phyloP scores from a whole-genome alignment of 176 grass and related monocot genomes.

The Oryza meyeriana region DNA sequence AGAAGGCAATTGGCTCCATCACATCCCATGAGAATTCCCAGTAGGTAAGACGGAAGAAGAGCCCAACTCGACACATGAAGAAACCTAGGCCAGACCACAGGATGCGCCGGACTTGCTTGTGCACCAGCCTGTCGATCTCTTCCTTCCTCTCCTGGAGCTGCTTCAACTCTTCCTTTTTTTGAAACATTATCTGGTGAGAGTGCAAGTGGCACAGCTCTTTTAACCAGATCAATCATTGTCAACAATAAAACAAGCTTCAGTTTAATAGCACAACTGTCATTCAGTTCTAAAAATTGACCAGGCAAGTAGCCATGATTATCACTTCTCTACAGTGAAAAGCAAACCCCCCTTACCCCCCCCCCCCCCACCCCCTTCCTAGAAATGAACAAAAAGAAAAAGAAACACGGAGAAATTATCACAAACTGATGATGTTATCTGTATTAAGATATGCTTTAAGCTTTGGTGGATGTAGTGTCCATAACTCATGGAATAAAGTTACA shows the following conservation, averaged over 20 bases:
- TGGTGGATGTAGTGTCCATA: not conserved
- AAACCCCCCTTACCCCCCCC: not conserved
- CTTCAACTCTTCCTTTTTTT: constrained; percentile 41
- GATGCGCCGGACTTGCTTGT: constrained; percentile 65
- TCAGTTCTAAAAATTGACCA: not conserved
- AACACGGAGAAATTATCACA: not conserved
- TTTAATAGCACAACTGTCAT: not conserved
- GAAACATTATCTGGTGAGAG: constrained; percentile 36
- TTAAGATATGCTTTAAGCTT: not conserved
- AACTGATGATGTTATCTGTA: not conserved
- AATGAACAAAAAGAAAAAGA: not conserved
- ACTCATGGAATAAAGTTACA: constrained; percentile 7
- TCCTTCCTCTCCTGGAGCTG: constrained; percentile 57
- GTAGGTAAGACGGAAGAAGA: constrained; percentile 67
- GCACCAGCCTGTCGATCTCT: constrained; percentile 53
- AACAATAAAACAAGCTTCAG: not conserved
- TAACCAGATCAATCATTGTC: constrained; percentile 51
- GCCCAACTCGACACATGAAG: constrained; percentile 36
- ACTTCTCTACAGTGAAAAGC: not conserved
- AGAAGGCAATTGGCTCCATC: constrained; percentile 64
- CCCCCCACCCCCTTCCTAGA: not conserved
- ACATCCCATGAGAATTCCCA: constrained; percentile 76
- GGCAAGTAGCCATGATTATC: not conserved
- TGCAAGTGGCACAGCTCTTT: constrained; percentile 54
- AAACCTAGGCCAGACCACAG: constrained; percentile 64